Evolutionary conservation across 352 stramenopile species (phyloP).

Genomic region (Thraustochytrium sp.): DNA sequence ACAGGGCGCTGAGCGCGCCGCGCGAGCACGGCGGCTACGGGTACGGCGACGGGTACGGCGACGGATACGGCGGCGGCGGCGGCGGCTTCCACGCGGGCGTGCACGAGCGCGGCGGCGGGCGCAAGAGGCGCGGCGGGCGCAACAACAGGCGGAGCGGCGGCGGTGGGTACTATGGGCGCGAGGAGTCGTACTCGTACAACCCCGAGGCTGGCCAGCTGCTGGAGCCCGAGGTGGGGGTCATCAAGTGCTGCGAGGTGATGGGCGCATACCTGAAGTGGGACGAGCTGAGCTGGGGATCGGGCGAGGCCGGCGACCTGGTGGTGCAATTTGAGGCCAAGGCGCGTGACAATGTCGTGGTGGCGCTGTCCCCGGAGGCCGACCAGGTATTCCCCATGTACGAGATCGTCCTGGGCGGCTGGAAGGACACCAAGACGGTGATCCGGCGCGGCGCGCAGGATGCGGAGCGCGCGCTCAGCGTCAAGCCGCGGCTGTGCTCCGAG

Average conservation of each 20-base stretch:
- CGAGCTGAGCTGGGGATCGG: background rate
- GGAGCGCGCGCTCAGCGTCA: conserved; percentile 4
- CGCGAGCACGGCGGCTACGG: background rate
- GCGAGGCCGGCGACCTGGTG: background rate
- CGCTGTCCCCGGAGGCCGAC: background rate
- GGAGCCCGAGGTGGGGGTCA: background rate
- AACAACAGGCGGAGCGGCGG: too few species aligned
- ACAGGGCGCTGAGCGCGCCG: background rate
- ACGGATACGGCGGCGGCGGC: background rate
- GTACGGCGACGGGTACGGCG: too few species aligned
- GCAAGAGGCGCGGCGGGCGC: background rate
- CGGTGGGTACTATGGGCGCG: background rate
- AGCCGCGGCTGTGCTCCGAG: conserved; percentile 15
- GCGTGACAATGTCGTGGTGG: conserved; percentile 25
- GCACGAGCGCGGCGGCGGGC: background rate
- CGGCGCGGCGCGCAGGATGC: background rate
- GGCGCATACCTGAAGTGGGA: conserved; percentile 38
- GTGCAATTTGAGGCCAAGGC: conserved; percentile 39
- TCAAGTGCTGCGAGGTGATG: background rate
- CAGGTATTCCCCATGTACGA: conserved; percentile 34
- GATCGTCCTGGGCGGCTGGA: conserved; percentile 27
- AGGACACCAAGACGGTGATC: conserved; percentile 41
- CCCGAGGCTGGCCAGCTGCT: background rate
- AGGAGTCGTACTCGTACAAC: background rate
- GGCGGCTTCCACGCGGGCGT: background rate